Percentiles rank a stretch among this genome's conserved stretches.
Conservation (phyloP, 305 asterid species). For the Fraxinus angustifolia region DNA sequence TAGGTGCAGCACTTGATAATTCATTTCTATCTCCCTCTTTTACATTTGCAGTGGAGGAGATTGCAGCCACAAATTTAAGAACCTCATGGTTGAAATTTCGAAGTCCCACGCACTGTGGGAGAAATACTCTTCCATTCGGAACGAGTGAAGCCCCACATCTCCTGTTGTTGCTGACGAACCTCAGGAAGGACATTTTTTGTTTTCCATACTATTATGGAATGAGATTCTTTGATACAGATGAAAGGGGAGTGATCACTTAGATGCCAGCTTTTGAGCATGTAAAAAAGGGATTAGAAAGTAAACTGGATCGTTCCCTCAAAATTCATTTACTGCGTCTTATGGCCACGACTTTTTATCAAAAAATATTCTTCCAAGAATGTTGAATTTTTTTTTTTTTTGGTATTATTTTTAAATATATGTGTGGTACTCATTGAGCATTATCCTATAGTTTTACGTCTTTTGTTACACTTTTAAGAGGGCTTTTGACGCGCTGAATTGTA, state of each 20-base stretch:
- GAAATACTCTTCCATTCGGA: constrained; percentile 79
- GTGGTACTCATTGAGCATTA: not conserved
- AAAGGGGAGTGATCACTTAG: not conserved
- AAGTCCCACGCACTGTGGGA: constrained; percentile 65
- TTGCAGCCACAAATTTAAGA: constrained; percentile 92
- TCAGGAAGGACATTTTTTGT: not conserved
- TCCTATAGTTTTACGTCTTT: not conserved
- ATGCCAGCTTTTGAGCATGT: constrained; percentile 15
- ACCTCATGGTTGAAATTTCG: constrained; percentile 72
- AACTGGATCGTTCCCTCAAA: constrained; percentile 8
- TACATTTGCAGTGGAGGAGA: constrained; percentile 80
- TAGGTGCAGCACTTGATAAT: not conserved
- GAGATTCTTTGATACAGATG: constrained; percentile 9
- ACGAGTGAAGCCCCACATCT: constrained; percentile 47
- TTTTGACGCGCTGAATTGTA: not conserved
- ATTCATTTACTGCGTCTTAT: constrained; percentile 16
- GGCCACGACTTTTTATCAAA: not conserved
- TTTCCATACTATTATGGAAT: constrained; percentile 9
- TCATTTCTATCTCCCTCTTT: not conserved
- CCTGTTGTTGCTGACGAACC: constrained; percentile 15
- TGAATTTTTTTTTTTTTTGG: not conserved
- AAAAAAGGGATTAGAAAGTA: not conserved
- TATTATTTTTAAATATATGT: not conserved
- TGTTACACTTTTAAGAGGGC: not conserved
- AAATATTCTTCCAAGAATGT: not conserved